Conservation (phyloP, 2,329 filamentous ascomycete species). For the Hypoxylon sp. region DNA sequence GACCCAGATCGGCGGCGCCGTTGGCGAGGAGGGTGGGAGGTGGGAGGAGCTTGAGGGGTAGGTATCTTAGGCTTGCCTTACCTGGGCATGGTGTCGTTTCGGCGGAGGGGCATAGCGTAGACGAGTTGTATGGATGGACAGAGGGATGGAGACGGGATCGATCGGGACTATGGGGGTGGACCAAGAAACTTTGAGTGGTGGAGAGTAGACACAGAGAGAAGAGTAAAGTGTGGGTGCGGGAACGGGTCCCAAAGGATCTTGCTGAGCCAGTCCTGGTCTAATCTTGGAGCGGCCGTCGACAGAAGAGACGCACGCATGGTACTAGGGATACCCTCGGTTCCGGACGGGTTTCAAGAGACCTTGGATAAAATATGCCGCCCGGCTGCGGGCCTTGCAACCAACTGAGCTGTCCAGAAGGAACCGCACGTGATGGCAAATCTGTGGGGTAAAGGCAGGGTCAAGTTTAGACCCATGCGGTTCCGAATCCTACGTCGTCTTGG, state of each 20-base stretch:
- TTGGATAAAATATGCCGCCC: conserved; percentile 9
- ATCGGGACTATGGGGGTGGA: conserved; percentile 17
- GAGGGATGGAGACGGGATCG: conserved; percentile 12
- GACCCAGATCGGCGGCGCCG: conserved; percentile 26
- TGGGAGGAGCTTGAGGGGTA: neutral
- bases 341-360: neutral
- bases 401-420: neutral
- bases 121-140: neutral
- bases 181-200: neutral
- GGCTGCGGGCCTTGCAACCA: neutral
- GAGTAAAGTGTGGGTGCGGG: neutral
- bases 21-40: conserved; percentile 18
- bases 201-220: neutral
- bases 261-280: conserved; percentile 22
- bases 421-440: conserved; percentile 1
- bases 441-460: neutral
- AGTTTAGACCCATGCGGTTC: neutral
- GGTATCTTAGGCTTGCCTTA: conserved; percentile 12
- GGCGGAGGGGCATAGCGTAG: neutral
- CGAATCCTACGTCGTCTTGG: neutral
- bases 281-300: conserved; percentile 20
- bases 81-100: conserved; percentile 12
- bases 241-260: conserved; percentile 17
- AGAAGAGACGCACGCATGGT: neutral
- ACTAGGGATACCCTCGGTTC: conserved; percentile 20